Base-by-base conservation (phyloP, 2,329 filamentous ascomycete genomes). In the Colletotrichum filicis region DNA sequence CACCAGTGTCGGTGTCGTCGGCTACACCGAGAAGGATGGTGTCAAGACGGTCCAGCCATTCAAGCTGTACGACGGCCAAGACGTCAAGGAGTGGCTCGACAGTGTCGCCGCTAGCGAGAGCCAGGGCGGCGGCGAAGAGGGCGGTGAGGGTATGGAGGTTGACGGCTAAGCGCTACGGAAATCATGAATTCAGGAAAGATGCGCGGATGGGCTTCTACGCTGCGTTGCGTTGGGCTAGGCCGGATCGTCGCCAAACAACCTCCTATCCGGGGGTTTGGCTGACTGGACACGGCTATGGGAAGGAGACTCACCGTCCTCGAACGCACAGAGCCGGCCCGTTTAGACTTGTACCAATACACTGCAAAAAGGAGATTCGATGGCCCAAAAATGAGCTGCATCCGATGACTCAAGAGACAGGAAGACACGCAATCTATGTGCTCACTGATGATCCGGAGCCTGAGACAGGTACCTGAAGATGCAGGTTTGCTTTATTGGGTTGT, bases 1-100 rank as follows among this genome's bases (percentile, higher is more conserved):
- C 86, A 98, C 95, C 67, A 98, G 95, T 78, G 90, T 99, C 66
- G 95, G 94, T 49, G 88, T 98, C 74, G 94, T 95, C 26, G 95
- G 95, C 11, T 85, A 89, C 61, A 85, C 79, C 59, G 82, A 85
- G 68, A 83, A 83, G 75, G 83, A 85, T 74, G 84, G 85, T 7
- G 85, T 86, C 66, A 87, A 86, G 81, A 89, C 88, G 83, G 85
- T 80, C 67, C 94, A 98, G 88, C 90, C 90, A 75, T 98, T 98
- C 86, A 94, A 94, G 87, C 88, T 98, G 76, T 97, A 94, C 79
- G 97, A 99, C 82, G 95, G 95, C 16, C 92, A 95, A 81, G 94
- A 97, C 76, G 92, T 98, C 74, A 92, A 92, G 82, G 91, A 92
- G 76, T 95, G 95, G 91, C 89, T 98, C 82, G 95, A 98, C 83